Percentiles rank a stretch among this genome's conserved stretches.
phyloP scores from a whole-genome alignment of 352 stramenopile species.

The Globisporangium acanthophoron region DNA sequence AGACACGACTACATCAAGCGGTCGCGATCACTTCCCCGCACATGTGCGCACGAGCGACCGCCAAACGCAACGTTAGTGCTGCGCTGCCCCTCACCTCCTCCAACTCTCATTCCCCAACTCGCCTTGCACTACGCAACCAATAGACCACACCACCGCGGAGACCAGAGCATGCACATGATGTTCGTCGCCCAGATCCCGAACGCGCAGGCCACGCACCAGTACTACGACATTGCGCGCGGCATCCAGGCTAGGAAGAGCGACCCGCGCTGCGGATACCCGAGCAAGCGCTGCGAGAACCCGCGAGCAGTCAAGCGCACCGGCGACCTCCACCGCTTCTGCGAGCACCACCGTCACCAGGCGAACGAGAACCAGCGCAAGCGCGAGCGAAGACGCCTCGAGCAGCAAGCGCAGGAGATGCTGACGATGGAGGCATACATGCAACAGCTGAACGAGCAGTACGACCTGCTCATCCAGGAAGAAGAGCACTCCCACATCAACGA shows the following conservation, averaged over 20 bases:
- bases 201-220: background rate
- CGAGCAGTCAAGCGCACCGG: conserved; percentile 34
- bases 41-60: background rate
- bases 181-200: background rate
- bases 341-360: conserved; percentile 53
- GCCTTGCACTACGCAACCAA: background rate
- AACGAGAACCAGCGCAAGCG: conserved; percentile 67
- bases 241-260: background rate
- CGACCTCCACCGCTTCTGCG: conserved; percentile 49
- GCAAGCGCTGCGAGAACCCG: conserved; percentile 32
- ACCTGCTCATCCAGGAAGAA: background rate
- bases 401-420: conserved; percentile 1
- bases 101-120: background rate
- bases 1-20: background rate
- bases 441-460: conserved; percentile 9
- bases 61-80: background rate
- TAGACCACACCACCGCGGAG: background rate
- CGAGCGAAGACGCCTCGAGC: conserved; percentile 23
- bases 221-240: background rate
- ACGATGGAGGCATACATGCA: conserved; percentile 9
- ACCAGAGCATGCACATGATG: background rate
- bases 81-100: background rate
- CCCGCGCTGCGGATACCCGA: conserved; percentile 26
- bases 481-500: background rate
- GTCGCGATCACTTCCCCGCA: too few species aligned